A percentile compares a stretch with the other conserved stretches of the same genome.
Conservation (phyloP, 192 early-diverging fungal species). For the Dispira simplex region DNA sequence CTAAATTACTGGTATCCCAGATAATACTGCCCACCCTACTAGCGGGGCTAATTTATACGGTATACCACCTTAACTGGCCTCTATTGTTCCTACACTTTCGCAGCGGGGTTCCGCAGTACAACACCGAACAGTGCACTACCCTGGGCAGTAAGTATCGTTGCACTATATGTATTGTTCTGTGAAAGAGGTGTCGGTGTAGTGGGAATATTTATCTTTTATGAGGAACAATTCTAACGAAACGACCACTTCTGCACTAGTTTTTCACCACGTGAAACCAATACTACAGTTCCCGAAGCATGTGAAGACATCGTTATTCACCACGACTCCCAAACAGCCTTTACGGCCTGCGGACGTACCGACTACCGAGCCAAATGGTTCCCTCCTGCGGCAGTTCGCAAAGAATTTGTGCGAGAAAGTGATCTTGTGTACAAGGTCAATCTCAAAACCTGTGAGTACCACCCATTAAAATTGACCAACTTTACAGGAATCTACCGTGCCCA, state of each 20-base stretch:
- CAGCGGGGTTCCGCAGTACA: neutral
- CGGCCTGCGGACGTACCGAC: neutral
- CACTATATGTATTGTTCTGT: no score
- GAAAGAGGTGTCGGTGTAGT: no score
- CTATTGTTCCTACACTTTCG: neutral
- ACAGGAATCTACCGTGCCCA: neutral
- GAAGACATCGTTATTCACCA: slow-evolving; percentile 5
- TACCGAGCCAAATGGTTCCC: slow-evolving; percentile 7
- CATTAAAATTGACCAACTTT: neutral
- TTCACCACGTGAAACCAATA: no score
- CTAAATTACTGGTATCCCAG: neutral
- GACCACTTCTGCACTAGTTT: no score
- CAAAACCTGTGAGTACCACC: neutral
- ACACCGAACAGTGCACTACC: slow-evolving; percentile 1
- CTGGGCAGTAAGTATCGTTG: neutral
- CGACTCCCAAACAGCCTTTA: neutral
- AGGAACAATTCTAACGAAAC: no score
- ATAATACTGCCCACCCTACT: neutral
- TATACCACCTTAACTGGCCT: neutral
- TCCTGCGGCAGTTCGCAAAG: neutral
- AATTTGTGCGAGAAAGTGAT: neutral
- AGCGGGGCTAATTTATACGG: neutral
- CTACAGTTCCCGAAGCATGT: slow-evolving; percentile 3
- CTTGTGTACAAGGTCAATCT: neutral
- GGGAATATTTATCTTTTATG: no score